Evolutionary conservation across 2,329 filamentous ascomycete species (phyloP).

Genomic region (Pseudogymnoascus sp.): DNA sequence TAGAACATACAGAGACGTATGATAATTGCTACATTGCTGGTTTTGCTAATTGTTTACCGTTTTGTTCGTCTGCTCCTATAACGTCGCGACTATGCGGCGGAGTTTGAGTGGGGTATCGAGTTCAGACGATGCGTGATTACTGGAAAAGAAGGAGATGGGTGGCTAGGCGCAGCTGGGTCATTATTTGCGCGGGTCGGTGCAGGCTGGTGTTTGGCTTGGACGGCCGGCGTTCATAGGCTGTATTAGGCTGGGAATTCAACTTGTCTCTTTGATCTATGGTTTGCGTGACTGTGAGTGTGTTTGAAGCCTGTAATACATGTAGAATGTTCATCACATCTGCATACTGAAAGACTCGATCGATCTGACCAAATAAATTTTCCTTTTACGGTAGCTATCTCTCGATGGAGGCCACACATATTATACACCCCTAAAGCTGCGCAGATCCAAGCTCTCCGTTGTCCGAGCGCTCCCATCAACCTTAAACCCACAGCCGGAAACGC

Average conservation of each 20-base stretch:
- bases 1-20: not conserved
- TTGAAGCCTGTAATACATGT: not conserved
- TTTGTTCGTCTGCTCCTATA: not conserved
- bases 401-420: not conserved
- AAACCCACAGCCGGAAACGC: not conserved
- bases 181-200: not conserved
- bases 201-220: not conserved
- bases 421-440: not conserved
- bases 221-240: not conserved
- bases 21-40: not conserved
- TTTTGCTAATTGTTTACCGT: not conserved
- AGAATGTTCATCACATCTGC: not conserved
- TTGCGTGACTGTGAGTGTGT: not conserved
- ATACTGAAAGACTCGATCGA: not conserved
- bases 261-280: not conserved
- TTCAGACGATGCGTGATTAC: not conserved
- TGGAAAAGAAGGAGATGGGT: not conserved
- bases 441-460: not conserved
- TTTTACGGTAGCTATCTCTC: not conserved
- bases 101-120: not conserved
- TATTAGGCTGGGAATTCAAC: not conserved
- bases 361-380: not conserved
- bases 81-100: not conserved
- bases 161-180: not conserved
- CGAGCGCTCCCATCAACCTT: not conserved